Conservation (phyloP, 495 filamentous ascomycete genomes). For the Cairneyella variabilis region DNA sequence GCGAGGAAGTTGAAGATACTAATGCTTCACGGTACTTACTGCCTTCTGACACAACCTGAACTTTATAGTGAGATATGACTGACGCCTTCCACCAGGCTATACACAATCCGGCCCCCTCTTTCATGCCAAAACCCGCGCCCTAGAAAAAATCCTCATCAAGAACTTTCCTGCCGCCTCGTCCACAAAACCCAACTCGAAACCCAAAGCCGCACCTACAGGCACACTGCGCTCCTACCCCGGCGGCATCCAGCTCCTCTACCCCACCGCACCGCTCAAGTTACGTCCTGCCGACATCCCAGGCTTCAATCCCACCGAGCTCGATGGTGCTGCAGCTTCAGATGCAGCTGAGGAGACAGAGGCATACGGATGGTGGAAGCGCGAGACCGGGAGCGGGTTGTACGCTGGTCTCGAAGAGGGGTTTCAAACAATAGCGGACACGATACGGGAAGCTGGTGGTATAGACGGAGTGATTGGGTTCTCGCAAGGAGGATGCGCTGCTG, state of each 20-base stretch:
- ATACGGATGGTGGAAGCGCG: slow-evolving; percentile 85
- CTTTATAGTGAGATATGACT: too few relatives aligned
- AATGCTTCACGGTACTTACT: slow-evolving; percentile 51
- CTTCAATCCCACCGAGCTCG: slow-evolving; percentile 35
- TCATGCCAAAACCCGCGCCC: slow-evolving; percentile 82
- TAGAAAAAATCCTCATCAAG: slow-evolving; percentile 77
- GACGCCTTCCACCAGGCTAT: slow-evolving; percentile 50
- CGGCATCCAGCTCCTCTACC: slow-evolving; percentile 52
- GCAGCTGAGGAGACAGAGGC: slow-evolving; percentile 34
- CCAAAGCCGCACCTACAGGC: not conserved
- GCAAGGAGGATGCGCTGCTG: slow-evolving; percentile 64
- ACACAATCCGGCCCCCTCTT: slow-evolving; percentile 88
- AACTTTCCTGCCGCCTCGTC: slow-evolving; percentile 44
- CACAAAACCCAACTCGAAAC: not conserved
- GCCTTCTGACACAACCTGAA: not conserved
- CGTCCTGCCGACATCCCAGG: slow-evolving; percentile 67
- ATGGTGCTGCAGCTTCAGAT: slow-evolving; percentile 19
- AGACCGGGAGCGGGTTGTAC: slow-evolving; percentile 56
- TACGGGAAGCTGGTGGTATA: slow-evolving; percentile 56
- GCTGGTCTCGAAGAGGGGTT: slow-evolving; percentile 63
- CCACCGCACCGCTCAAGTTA: slow-evolving; percentile 59
- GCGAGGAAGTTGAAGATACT: slow-evolving; percentile 43
- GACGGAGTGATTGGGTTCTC: slow-evolving; percentile 76
- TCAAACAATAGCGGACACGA: slow-evolving; percentile 48
- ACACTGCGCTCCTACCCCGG: slow-evolving; percentile 25